Evolutionary conservation across 768 basidiomycete genomes (phyloP), one percentile per base, ranked within the genome.

Genomic region (Rhodotorula taiwanensis): DNA sequence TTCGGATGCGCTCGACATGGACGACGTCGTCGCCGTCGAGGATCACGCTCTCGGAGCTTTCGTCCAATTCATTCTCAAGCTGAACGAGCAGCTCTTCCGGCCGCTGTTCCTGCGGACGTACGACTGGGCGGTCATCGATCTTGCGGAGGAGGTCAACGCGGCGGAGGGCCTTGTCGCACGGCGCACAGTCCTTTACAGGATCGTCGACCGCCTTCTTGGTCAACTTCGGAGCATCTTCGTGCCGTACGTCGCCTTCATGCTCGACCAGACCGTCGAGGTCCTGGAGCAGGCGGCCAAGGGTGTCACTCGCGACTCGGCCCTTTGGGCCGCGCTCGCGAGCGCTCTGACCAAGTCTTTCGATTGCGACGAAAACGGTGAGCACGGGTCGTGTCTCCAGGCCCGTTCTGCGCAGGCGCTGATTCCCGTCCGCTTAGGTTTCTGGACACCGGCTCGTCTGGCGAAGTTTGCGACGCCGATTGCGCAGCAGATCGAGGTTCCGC

Each of bases 161-260:
- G 36, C 31, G 71, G 67, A 67, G 36, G 70, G 73, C 21, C 74
- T 77, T 13, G 55, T 72, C 27, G 77, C 79, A 18, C 81, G 85
- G 30, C 84, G 83, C 71, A 79, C 84, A 27, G 84, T 84, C 0
- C 89, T 97, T 72, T 86, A 85, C 69, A 83, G 83, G 64, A 77
- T 88, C 21, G 88, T 93, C 73, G 78, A 79, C 28, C 79, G 82
- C 1, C 78, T 99, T 21, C 78, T 97, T 25, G 85, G 87, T 65
- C 89, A 85, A 78, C 94, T 98, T 80, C 90, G 89, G 88, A 83
- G 79, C 28, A 79, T 97, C 71, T 90, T 98, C 83, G 88, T 86
- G 21, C 89, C 93, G 0, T 98, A 97, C 76, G 87, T 90, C 81
- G 81, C 85, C 13, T 85, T 85, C 76, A 75, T 91, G 49, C 74